Evolutionary conservation across 2,329 filamentous ascomycete genomes (phyloP), one percentile per base, ranked within the genome.

Genomic region (Fusarium sp.): DNA sequence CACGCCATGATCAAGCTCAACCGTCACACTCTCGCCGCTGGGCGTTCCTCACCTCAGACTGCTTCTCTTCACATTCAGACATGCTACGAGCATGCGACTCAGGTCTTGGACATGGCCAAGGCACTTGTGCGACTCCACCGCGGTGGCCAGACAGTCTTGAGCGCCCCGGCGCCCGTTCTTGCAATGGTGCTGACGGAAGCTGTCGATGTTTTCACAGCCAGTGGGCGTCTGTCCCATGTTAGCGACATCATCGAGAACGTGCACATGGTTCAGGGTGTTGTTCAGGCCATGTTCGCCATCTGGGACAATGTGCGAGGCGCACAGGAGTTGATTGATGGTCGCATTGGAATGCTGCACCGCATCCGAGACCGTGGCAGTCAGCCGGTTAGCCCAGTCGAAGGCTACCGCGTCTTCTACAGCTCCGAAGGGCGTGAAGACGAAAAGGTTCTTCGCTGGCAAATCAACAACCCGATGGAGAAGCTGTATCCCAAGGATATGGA

Each of bases 171-270:
- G n/a, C 89, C 90, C 0, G 89, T 90, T 66, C 82, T 88, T 20
- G 88, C 87, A n/a, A 88, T 87, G 68, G 85, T 86, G 8, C 84
- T 91, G 25, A 81, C 89, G 34, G 85, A 89, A 49, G 90, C 90
- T 0, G 82, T 90, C 34, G 91, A 93, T 71, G 87, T 92, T 2
- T 82, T 92, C 58, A 88, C 88, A 14, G 87, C 90, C 1, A 87
- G 85, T 7, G 88, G 90, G 2, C 75, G 82, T 1, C 76, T 90
- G 9, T 78, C 82, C 0, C 82, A 85, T 14, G 76, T 92, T 13
- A 76, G 83, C 2, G 80, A 82, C 13, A 81, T 87, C 27, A 82
- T 91, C 40, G 82, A 86, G 12, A 83, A 85, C 13, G 83, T 92
- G 51, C 79, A 81, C 20, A 82, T 84, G 32, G 86, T 86, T 1